Evolutionary conservation across 2,329 filamentous ascomycete genomes (phyloP).

Genomic region (Microsporum ferrugineum): DNA sequence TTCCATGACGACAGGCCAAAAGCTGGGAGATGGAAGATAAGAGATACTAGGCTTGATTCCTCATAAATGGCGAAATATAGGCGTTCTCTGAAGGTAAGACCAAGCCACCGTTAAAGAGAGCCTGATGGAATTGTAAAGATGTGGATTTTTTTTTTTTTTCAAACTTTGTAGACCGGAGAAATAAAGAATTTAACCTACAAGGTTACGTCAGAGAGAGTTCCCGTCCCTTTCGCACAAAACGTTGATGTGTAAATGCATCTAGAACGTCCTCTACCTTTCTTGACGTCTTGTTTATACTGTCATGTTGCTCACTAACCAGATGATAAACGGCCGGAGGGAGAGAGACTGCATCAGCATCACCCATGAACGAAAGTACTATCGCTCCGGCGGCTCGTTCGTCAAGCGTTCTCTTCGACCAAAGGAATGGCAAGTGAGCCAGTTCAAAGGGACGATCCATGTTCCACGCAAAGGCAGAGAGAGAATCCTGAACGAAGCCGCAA

Average conservation of each 20-base stretch:
- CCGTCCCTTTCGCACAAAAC: no score
- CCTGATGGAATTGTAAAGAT: no score
- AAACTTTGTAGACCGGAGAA: no score
- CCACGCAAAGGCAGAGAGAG: slow-evolving; percentile 2
- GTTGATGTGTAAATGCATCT: no score
- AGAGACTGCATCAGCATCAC: slow-evolving; percentile 14
- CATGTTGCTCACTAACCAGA: slow-evolving; percentile 3
- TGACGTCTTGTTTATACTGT: neutral
- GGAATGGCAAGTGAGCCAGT: slow-evolving; percentile 14
- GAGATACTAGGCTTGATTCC: neutral
- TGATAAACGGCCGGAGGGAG: slow-evolving; percentile 8
- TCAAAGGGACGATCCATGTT: neutral
- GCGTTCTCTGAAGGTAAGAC: no score
- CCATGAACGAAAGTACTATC: slow-evolving; percentile 16
- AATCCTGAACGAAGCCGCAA: slow-evolving; percentile 11
- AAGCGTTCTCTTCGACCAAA: slow-evolving; percentile 15
- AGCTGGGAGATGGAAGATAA: neutral
- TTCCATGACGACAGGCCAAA: neutral
- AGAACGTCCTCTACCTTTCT: no score
- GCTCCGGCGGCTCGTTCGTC: slow-evolving; percentile 10
- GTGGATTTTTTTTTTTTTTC: no score
- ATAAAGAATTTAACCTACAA: no score
- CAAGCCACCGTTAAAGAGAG: no score
- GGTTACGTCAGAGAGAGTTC: no score
- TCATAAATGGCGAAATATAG: no score